Evolutionary conservation across 2,329 filamentous ascomycete genomes (phyloP).

Genomic region (Fusarium goolgardi): DNA sequence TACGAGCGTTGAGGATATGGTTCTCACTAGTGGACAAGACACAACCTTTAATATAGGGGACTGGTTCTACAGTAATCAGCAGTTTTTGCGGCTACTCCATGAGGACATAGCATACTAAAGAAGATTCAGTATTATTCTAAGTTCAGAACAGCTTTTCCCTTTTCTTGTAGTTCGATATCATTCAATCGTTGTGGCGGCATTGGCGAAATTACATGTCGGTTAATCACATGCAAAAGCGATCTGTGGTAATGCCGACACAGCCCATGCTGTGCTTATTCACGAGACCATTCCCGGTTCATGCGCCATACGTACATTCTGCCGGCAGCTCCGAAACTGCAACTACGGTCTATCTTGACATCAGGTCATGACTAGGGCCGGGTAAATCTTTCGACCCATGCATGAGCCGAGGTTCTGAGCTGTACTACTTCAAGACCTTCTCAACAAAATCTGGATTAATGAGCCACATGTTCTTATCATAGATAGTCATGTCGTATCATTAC

Average conservation of each 20-base stretch:
- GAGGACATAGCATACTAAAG: slow-evolving; percentile 21
- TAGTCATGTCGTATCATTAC: neutral
- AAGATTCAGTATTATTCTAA: neutral
- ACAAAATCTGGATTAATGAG: neutral
- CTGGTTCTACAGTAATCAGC: slow-evolving; percentile 38
- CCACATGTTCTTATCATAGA: neutral
- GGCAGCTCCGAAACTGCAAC: neutral
- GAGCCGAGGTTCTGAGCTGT: slow-evolving; percentile 22
- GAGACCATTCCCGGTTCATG: neutral
- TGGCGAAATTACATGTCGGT: neutral
- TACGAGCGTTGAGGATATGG: too few species aligned
- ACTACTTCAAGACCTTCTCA: neutral
- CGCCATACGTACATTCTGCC: neutral
- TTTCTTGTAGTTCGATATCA: neutral
- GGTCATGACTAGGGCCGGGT: slow-evolving; percentile 6
- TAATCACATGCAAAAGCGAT: slow-evolving; percentile 20
- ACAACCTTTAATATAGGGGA: slow-evolving; percentile 1
- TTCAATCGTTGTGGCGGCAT: neutral
- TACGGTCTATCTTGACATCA: slow-evolving; percentile 13
- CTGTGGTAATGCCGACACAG: neutral
- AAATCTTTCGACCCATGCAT: slow-evolving; percentile 16
- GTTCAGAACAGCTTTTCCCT: neutral
- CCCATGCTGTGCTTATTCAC: neutral
- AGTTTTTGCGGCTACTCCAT: slow-evolving; percentile 31
- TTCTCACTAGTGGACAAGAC: neutral